phyloP scores from a whole-genome alignment of 805 yeast genomes.

The Candida coleopterorum region DNA sequence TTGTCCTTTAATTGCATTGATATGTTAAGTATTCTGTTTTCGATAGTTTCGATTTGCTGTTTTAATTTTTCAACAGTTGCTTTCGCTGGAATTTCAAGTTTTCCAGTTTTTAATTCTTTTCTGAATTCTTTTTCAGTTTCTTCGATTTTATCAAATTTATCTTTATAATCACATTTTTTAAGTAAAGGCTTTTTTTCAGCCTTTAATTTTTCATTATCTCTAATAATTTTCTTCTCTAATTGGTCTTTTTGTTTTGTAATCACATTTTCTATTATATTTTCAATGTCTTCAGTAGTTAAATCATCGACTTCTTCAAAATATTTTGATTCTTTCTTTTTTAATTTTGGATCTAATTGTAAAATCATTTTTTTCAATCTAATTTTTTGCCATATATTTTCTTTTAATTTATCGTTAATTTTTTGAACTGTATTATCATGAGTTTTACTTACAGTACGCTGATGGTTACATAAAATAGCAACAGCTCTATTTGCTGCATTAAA shows the following conservation, averaged over 20 bases:
- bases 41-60: constrained; percentile 65
- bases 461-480: constrained; percentile 94
- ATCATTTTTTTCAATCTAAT: constrained; percentile 70
- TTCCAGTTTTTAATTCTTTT: constrained; percentile 55
- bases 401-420: constrained; percentile 69
- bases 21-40: constrained; percentile 64
- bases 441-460: constrained; percentile 88
- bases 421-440: constrained; percentile 77
- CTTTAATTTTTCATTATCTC: constrained; percentile 72
- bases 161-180: constrained; percentile 53
- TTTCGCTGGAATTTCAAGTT: constrained; percentile 47
- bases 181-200: constrained; percentile 52
- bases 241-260: constrained; percentile 64
- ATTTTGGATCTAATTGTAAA: constrained; percentile 54
- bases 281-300: constrained; percentile 60
- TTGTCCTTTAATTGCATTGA: constrained; percentile 79
- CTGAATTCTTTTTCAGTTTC: constrained; percentile 48
- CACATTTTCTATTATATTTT: constrained; percentile 52
- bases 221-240: constrained; percentile 56
- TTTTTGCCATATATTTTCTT: constrained; percentile 83
- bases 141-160: constrained; percentile 51
- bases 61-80: constrained; percentile 66
- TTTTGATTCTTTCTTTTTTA: constrained; percentile 46
- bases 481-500: constrained; percentile 94
- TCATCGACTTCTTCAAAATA: constrained; percentile 68